phyloP scores from a whole-genome alignment of 2,329 filamentous ascomycete genomes.

The Kalaharituber pfeilii region DNA sequence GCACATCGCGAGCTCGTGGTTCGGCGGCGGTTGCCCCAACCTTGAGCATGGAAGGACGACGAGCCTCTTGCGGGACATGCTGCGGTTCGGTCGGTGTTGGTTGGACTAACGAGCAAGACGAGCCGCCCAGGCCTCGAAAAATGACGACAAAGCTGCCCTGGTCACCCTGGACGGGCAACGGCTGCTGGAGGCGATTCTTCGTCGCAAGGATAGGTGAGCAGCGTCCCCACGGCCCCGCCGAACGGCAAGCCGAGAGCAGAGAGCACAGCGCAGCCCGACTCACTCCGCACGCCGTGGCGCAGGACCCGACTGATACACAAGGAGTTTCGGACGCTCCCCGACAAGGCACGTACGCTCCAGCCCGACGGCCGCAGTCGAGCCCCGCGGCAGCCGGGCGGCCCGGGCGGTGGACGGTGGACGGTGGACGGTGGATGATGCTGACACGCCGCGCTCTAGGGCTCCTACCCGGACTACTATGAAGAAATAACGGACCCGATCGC shows the following conservation, averaged over 20 bases:
- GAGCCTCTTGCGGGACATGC: background rate
- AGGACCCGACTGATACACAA: conserved; percentile 18
- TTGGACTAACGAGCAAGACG: background rate
- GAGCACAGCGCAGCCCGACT: too few relatives aligned
- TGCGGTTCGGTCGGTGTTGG: background rate
- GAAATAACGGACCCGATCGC: conserved; percentile 18
- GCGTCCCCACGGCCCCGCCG: too few relatives aligned
- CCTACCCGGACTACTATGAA: conserved; percentile 17
- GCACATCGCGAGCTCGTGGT: background rate
- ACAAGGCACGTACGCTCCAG: conserved; percentile 11
- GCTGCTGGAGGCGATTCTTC: background rate
- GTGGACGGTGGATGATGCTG: conserved; percentile 3
- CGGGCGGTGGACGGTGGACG: background rate
- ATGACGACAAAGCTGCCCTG: conserved; percentile 1
- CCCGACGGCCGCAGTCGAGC: background rate
- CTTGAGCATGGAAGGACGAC: background rate
- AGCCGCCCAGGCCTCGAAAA: background rate
- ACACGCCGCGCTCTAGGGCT: conserved; percentile 9
- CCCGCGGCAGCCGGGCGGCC: background rate
- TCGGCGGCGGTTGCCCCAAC: background rate
- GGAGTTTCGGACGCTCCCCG: conserved; percentile 17
- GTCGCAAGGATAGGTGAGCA: conserved; percentile 4
- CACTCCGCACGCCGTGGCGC: too few relatives aligned
- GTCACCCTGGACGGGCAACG: background rate
- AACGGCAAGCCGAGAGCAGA: too few relatives aligned